phyloP scores from a whole-genome alignment of 2,329 filamentous ascomycete genomes.

The Fusarium transvaalense region DNA sequence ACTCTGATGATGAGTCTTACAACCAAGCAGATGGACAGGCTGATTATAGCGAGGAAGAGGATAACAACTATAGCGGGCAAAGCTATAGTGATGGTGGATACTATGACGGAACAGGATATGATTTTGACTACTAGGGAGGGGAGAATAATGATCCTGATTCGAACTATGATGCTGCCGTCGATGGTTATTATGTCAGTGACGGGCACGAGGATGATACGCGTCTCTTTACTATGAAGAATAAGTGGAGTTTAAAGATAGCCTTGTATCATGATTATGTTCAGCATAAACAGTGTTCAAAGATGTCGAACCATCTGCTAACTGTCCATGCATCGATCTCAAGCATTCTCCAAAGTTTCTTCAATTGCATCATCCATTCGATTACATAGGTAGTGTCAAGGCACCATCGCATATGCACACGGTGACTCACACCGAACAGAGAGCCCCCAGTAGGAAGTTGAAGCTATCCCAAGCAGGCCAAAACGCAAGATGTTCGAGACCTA shows the following conservation, averaged over 20 bases:
- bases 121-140: not conserved
- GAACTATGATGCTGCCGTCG: too few relatives aligned
- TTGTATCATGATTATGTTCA: too few relatives aligned
- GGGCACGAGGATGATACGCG: not conserved
- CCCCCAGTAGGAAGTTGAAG: not conserved
- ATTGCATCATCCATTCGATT: not conserved
- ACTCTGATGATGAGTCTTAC: not conserved
- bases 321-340: too few relatives aligned
- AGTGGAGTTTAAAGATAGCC: too few relatives aligned
- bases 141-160: not conserved
- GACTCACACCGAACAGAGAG: slow-evolving; percentile 1
- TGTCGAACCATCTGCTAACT: too few relatives aligned
- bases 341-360: not conserved
- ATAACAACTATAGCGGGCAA: not conserved
- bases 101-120: not conserved
- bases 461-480: not conserved
- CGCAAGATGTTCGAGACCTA: not conserved
- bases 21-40: not conserved
- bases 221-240: not conserved
- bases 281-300: too few relatives aligned
- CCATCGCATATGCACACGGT: not conserved
- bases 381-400: too few relatives aligned
- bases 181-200: not conserved
- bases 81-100: not conserved
- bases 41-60: not conserved